Base-by-base conservation (phyloP, 140 eudicot genomes). In the Bidens hawaiensis region DNA sequence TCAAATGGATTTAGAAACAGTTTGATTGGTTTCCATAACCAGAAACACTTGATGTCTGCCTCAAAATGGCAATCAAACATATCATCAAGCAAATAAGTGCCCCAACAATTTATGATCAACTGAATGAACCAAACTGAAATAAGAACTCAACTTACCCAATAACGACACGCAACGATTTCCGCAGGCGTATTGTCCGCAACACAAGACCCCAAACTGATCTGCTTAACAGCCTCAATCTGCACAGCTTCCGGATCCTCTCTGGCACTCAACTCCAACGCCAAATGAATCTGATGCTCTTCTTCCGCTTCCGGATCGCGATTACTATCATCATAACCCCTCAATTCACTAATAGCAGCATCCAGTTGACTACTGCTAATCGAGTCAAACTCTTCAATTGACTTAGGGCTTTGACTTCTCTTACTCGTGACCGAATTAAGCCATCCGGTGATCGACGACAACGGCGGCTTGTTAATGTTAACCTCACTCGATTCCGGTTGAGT, bases 151-250 rank as follows among this genome's bases (percentile, higher is more conserved):
- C 74, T 56, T 78, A 82, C 88, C 88, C 88, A 78, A 65, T 82
- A 89, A 31, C 97, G 67, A 64, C 53, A 82, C 0, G 98, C 85
- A 28, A 91, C 67, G 28, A 82, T 82, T 75, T 91, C 94, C 0
- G 95, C 87, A 0, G 93, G 93, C 27, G 89, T 67, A 72, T 78
- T 84, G 30, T 83, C 86, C 0, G 84, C 63, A 33, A 74, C 64
- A 75, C 60, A 75, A 36, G 94, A 81, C 10, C 90, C 97, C 69
- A 90, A 86, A 82, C 97, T 90, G 46, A 90, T 87, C 85, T 87
- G 94, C 81, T 90, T 90, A 61, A 87, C 97, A 51, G 94, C 97
- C 70, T 90, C 97, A 67, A 90, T 90, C 75, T 90, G 97, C 46
- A 77, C 95, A 15, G 97, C 97, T 69, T 87, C 97, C 31, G 97